These are phyloP conservation scores for Trifolium fragiferum DNA, from an alignment of 306 rosid genomes.

Conservation along the genomic window DNA sequence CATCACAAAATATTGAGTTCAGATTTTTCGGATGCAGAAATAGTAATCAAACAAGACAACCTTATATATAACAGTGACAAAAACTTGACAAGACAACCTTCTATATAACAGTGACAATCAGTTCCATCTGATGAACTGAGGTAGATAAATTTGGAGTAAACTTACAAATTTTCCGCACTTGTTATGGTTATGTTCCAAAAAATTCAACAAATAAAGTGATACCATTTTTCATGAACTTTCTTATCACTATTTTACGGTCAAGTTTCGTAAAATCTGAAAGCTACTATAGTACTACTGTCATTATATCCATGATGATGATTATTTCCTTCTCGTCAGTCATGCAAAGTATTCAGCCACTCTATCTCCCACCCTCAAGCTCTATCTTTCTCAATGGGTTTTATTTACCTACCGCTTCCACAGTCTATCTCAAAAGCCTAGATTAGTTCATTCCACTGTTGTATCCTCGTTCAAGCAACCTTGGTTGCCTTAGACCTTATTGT, in stretches of 20 bases:
- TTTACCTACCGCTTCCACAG: not conserved
- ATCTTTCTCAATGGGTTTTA: not conserved
- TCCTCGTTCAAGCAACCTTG: not conserved
- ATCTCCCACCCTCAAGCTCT: not conserved
- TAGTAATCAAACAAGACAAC: not conserved
- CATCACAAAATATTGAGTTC: slow-evolving; percentile 3
- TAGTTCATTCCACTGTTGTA: not conserved
- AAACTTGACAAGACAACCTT: not conserved
- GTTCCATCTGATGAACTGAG: slow-evolving; percentile 5
- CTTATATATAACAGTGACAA: not conserved
- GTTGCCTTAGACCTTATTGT: not conserved
- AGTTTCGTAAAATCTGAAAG: no score
- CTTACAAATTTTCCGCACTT: no score
- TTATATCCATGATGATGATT: not conserved
- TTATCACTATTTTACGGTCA: no score
- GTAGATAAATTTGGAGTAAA: not conserved
- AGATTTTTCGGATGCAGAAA: slow-evolving; percentile 12
- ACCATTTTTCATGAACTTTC: no score
- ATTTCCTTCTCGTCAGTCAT: not conserved
- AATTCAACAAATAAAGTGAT: no score
- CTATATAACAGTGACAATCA: not conserved
- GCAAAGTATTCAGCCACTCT: not conserved
- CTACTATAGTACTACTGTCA: not conserved
- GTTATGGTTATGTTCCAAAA: no score
- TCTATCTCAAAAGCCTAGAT: not conserved